Conservation (phyloP, 345 rosid species). For the Brassica napus region DNA sequence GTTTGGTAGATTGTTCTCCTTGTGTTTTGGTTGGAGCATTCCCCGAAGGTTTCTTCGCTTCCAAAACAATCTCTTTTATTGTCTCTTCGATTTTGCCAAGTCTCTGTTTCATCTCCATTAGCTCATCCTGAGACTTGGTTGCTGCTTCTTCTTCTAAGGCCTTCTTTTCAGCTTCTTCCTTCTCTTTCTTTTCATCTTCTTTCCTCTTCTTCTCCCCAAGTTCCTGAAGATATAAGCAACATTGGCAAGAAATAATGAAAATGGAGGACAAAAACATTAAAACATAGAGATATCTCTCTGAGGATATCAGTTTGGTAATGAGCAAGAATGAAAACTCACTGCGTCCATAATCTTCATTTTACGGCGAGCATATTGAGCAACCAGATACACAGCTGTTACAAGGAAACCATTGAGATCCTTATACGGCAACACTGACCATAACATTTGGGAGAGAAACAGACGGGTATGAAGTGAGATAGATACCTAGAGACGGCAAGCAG, state of each 20-base stretch:
- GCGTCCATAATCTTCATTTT: constrained; percentile 88
- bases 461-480: neutral
- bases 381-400: constrained; percentile 77
- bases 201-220: constrained; percentile 57
- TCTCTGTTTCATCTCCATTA: constrained; percentile 67
- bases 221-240: constrained; percentile 44
- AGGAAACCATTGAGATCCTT: neutral
- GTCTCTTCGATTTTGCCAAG: constrained; percentile 70
- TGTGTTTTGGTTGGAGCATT: constrained; percentile 35
- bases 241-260: neutral
- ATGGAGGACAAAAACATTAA: neutral
- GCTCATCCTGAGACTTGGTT: constrained; percentile 43
- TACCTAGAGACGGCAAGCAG: constrained; percentile 94
- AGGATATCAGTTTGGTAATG: neutral
- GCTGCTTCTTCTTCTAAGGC: constrained; percentile 48
- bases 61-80: constrained; percentile 63
- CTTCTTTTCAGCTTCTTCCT: constrained; percentile 50
- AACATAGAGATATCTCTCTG: neutral
- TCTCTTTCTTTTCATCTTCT: constrained; percentile 59
- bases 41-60: constrained; percentile 53
- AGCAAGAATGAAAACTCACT: constrained; percentile 42
- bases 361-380: constrained; percentile 83
- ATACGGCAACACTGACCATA: constrained; percentile 12
- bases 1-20: constrained; percentile 39
- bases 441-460: neutral